Evolutionary conservation across 176 grass and related monocot species (phyloP).

Genomic region (Eragrostis nindensis): DNA sequence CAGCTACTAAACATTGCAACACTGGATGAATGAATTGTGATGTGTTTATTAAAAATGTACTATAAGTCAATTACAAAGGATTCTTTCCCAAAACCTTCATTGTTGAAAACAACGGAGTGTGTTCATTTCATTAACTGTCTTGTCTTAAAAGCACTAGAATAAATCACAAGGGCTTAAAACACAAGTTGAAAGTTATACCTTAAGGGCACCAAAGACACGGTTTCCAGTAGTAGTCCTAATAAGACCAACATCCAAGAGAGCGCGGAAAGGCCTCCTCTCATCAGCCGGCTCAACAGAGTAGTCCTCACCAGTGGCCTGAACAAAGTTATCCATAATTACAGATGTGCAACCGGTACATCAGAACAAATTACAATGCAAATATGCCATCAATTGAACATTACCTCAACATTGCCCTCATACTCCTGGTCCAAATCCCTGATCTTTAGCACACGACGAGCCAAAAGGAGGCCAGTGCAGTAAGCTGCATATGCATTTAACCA

Average conservation of each 20-base stretch:
- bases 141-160: neutral
- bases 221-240: slow-evolving; percentile 81
- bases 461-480: slow-evolving; percentile 83
- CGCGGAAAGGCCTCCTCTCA: slow-evolving; percentile 83
- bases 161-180: neutral
- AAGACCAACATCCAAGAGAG: slow-evolving; percentile 85
- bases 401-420: slow-evolving; percentile 87
- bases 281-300: slow-evolving; percentile 78
- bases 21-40: too few species aligned
- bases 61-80: too few species aligned
- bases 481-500: slow-evolving; percentile 36
- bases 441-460: slow-evolving; percentile 82
- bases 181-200: slow-evolving; percentile 48
- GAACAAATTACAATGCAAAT: neutral
- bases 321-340: neutral
- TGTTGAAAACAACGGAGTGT: too few species aligned
- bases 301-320: slow-evolving; percentile 82
- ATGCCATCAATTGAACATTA: neutral
- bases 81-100: too few species aligned
- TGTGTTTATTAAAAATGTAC: too few species aligned
- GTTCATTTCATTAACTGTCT: too few species aligned
- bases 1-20: too few species aligned
- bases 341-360: neutral
- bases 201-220: slow-evolving; percentile 86
- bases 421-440: slow-evolving; percentile 63